Evolutionary conservation across 2,329 filamentous ascomycete species (phyloP).

Genomic region (Pestalotiopsis sp.): DNA sequence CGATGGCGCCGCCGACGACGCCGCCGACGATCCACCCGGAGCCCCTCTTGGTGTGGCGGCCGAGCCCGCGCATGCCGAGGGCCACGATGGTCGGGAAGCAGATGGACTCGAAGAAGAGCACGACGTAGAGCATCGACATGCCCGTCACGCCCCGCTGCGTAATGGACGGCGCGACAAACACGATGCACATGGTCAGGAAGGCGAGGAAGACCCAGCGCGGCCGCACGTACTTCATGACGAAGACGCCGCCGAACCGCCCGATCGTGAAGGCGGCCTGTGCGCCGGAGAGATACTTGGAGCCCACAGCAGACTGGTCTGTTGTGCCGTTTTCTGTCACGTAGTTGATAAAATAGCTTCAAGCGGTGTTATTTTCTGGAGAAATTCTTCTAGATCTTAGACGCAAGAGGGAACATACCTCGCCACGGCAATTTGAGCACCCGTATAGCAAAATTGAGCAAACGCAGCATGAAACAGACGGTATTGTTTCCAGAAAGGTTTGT

Average conservation of each 20-base stretch:
- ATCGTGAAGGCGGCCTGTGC: conserved; percentile 73
- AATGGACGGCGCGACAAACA: conserved; percentile 58
- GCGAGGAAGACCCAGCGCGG: conserved; percentile 68
- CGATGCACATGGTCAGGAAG: conserved; percentile 64
- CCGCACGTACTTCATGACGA: conserved; percentile 65
- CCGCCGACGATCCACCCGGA: conserved; percentile 71
- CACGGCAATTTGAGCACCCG: conserved; percentile 68
- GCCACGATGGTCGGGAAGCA: conserved; percentile 82
- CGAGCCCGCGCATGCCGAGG: conserved; percentile 72
- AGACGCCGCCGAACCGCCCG: conserved; percentile 68
- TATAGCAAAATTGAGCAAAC: conserved; percentile 78
- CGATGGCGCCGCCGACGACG: conserved; percentile 71
- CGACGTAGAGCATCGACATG: conserved; percentile 64
- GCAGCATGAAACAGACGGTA: conserved; percentile 76
- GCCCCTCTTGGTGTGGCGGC: conserved; percentile 75
- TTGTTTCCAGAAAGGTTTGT: conserved; percentile 67
- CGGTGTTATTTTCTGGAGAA: neutral
- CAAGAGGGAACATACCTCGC: conserved; percentile 67
- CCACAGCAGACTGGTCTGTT: conserved; percentile 40
- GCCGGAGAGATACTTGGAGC: conserved; percentile 69
- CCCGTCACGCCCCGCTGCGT: conserved; percentile 46
- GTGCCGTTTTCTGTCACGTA: conserved; percentile 54
- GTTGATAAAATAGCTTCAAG: conserved; percentile 67
- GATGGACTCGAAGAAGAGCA: conserved; percentile 78
- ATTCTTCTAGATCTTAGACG: neutral